Percentiles rank a stretch among this genome's conserved stretches.
Evolutionary conservation across 768 basidiomycete species (phyloP).

Genomic region (Trametes maxima): DNA sequence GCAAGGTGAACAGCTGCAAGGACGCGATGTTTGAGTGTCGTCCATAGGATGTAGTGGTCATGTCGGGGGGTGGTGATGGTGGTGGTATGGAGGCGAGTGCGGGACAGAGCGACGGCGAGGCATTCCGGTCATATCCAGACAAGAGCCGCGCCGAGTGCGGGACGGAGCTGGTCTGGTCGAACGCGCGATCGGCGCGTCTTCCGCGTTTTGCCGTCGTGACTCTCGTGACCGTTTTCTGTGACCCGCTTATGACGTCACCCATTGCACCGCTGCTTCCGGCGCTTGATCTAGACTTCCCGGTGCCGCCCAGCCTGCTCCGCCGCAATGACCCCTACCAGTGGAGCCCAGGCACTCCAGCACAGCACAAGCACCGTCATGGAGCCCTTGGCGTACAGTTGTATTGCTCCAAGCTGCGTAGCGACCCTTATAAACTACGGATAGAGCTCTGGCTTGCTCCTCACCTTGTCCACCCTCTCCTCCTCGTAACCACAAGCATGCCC

Average conservation of each 20-base stretch:
- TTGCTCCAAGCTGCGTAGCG: not conserved
- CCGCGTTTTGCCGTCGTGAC: not conserved
- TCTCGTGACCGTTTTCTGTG: not conserved
- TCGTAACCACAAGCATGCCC: not conserved
- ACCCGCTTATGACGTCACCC: not conserved
- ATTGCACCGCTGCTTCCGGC: not conserved
- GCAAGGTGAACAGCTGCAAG: not conserved
- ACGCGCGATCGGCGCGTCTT: not conserved
- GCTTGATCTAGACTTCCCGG: not conserved
- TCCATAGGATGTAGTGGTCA: not conserved
- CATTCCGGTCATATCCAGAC: not conserved
- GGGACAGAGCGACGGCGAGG: not conserved
- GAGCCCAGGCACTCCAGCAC: not conserved
- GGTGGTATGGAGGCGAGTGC: not conserved
- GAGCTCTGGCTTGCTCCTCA: not conserved
- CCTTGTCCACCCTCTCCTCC: not conserved
- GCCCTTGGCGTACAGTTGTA: not conserved
- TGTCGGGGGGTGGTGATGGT: not conserved
- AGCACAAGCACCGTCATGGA: not conserved
- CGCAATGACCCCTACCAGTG: not conserved
- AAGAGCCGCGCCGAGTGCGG: constrained; percentile 8
- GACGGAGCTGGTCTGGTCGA: not conserved
- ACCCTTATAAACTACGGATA: not conserved
- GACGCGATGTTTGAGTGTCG: not conserved
- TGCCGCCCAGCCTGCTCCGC: not conserved